Evolutionary conservation across 148 eudicot genomes (phyloP), one percentile per base, ranked within the genome.

Genomic region (Vaccinium darrowii): DNA sequence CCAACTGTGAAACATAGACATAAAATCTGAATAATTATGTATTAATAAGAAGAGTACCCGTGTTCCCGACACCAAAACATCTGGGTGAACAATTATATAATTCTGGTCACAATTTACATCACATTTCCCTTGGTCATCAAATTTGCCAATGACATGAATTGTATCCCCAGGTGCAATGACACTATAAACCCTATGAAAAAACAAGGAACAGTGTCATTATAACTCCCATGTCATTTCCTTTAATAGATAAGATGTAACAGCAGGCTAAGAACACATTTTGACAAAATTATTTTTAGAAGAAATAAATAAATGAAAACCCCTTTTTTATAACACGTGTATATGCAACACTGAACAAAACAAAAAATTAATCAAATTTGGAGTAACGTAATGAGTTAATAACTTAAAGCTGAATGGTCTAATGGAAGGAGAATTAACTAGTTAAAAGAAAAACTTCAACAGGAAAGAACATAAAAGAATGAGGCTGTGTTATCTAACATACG

Each of bases 121-220:
- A 81, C 98, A 97, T 86, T 91, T 93, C 78, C 96, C 96, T 80
- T 90, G 84, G 62, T 82, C 84, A 86, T 93, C 95, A 86, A 95
- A 95, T 81, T 93, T 91, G 76, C 99, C 99, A 87, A 95, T 88
- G 47, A 97, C 98, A 83, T 90, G 86, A 73, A 97, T 84, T 56
- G 98, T 93, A 85, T 95, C 98, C 77, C 99, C 99, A 47, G 99
- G 99, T 75, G 92, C 92, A 88, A 97, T 89, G 77, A 94, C 90
- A 86, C 98, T 94, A 85, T 85, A 89, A 78, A 91, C 90, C 99
- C 99, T 97, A 86, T 18, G 75, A 78, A 49, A 82, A 36, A 62
- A 23, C 36, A 21, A 84, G 14, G 54, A 14, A 36, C 54, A 30
- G 47, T 53, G 9, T 52, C 25, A 63, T 57, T 56, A 56, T 56